phyloP scores from a whole-genome alignment of 2,329 filamentous ascomycete genomes.

The Xylaria digitata region DNA sequence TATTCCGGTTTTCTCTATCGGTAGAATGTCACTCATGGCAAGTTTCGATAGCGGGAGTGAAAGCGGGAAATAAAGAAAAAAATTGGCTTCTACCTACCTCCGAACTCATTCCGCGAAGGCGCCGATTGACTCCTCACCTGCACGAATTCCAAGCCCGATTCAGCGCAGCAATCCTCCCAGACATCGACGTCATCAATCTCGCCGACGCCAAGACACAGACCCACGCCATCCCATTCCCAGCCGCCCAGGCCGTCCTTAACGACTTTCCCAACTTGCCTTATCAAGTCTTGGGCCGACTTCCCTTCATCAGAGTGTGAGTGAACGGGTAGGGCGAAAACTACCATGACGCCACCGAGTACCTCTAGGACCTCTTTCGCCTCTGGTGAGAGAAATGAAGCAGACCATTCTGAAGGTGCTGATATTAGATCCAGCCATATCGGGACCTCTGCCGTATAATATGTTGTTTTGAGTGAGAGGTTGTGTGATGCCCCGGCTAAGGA shows the following conservation, averaged over 20 bases:
- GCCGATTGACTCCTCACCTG: slow-evolving; percentile 58
- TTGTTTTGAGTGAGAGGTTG: slow-evolving; percentile 63
- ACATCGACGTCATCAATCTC: slow-evolving; percentile 60
- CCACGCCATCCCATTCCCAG: slow-evolving; percentile 73
- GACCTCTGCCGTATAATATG: slow-evolving; percentile 70
- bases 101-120: slow-evolving; percentile 66
- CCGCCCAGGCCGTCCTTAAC: slow-evolving; percentile 68
- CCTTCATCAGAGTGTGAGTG: slow-evolving; percentile 41
- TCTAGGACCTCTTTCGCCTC: slow-evolving; percentile 72
- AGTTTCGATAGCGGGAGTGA: background rate
- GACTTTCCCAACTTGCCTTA: slow-evolving; percentile 66
- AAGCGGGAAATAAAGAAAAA: background rate
- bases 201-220: slow-evolving; percentile 68
- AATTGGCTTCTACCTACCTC: slow-evolving; percentile 58
- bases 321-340: slow-evolving; percentile 61
- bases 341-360: slow-evolving; percentile 70
- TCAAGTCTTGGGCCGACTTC: slow-evolving; percentile 54
- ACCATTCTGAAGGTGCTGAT: slow-evolving; percentile 64
- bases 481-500: slow-evolving; percentile 71
- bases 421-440: slow-evolving; percentile 77
- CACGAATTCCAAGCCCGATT: slow-evolving; percentile 71
- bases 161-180: slow-evolving; percentile 71
- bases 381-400: slow-evolving; percentile 66
- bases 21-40: background rate
- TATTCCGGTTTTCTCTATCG: slow-evolving; percentile 68